Conservation (phyloP, 306 rosid genomes). For the Betula pendula region DNA sequence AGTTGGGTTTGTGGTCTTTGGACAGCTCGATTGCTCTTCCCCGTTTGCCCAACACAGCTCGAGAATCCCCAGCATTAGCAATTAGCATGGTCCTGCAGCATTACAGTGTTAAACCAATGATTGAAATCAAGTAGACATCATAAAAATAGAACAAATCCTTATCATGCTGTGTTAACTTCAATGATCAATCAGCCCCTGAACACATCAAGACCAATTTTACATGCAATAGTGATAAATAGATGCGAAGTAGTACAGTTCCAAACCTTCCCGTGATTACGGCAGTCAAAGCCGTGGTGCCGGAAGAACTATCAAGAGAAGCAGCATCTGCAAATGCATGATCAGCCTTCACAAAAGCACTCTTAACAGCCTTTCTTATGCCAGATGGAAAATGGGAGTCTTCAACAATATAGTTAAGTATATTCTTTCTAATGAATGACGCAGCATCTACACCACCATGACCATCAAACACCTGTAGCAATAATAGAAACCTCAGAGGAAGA, state of each 20-base stretch:
- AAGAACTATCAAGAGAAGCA: slow-evolving; percentile 52
- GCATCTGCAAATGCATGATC: slow-evolving; percentile 64
- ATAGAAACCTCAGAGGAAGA: slow-evolving; percentile 15
- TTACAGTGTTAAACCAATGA: slow-evolving; percentile 3
- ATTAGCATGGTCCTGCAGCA: slow-evolving; percentile 50
- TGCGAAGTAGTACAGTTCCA: slow-evolving; percentile 1
- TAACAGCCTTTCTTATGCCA: slow-evolving; percentile 45
- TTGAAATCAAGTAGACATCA: not conserved
- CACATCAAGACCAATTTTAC: not conserved
- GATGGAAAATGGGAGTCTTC: slow-evolving; percentile 50
- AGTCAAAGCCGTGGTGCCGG: slow-evolving; percentile 57
- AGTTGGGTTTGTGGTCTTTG: slow-evolving; percentile 70
- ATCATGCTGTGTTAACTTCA: slow-evolving; percentile 2
- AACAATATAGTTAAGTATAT: slow-evolving; percentile 48
- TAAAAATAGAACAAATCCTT: not conserved
- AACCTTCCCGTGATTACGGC: slow-evolving; percentile 57
- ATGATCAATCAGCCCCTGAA: not conserved
- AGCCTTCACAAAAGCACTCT: slow-evolving; percentile 52
- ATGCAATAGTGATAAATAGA: not conserved
- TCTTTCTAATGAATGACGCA: slow-evolving; percentile 50
- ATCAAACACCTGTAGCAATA: slow-evolving; percentile 53
- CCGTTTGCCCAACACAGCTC: slow-evolving; percentile 63
- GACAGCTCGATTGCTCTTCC: slow-evolving; percentile 72
- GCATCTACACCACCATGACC: slow-evolving; percentile 76
- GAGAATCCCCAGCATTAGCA: slow-evolving; percentile 71